Evolutionary conservation across 1,139 yeast species (phyloP).

Genomic region (Yamadazyma epiphylla): DNA sequence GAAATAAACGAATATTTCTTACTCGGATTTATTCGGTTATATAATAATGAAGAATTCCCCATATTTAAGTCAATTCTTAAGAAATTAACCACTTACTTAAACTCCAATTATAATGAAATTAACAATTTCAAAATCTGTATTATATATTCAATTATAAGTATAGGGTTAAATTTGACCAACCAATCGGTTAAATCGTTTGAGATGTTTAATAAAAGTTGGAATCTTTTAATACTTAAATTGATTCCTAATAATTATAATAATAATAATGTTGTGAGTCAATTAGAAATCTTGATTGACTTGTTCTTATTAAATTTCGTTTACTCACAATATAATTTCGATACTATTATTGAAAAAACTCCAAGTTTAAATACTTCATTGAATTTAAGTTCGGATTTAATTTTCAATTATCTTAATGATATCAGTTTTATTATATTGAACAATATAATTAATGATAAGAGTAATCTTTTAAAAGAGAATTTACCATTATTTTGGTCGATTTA

Average conservation of each 20-base stretch:
- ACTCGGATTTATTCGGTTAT: conserved; percentile 27
- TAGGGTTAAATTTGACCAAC: conserved; percentile 20
- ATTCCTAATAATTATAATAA: conserved; percentile 39
- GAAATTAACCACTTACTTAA: conserved; percentile 26
- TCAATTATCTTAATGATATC: conserved; percentile 46
- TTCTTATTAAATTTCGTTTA: conserved; percentile 29
- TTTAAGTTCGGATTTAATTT: conserved; percentile 26
- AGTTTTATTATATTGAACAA: conserved; percentile 30
- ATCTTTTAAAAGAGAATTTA: conserved; percentile 12
- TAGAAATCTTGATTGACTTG: conserved; percentile 34
- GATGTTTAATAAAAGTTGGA: conserved; percentile 42
- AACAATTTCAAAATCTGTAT: conserved; percentile 27
- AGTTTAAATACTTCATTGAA: conserved; percentile 5
- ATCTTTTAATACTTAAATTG: conserved; percentile 36
- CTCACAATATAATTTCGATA: conserved; percentile 23
- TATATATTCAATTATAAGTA: conserved; percentile 22
- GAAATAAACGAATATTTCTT: conserved; percentile 26
- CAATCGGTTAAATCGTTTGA: conserved; percentile 22
- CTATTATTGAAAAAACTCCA: conserved; percentile 1
- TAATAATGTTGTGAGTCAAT: conserved; percentile 34
- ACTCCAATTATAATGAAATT: conserved; percentile 10
- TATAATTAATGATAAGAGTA: conserved; percentile 10
- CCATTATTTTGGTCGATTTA: conserved; percentile 44
- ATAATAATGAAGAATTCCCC: conserved; percentile 12
- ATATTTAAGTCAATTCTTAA: conserved; percentile 17